Conservation (phyloP, 228 moss, liverwort and hornwort genomes). For the Sphagnum fallax region DNA sequence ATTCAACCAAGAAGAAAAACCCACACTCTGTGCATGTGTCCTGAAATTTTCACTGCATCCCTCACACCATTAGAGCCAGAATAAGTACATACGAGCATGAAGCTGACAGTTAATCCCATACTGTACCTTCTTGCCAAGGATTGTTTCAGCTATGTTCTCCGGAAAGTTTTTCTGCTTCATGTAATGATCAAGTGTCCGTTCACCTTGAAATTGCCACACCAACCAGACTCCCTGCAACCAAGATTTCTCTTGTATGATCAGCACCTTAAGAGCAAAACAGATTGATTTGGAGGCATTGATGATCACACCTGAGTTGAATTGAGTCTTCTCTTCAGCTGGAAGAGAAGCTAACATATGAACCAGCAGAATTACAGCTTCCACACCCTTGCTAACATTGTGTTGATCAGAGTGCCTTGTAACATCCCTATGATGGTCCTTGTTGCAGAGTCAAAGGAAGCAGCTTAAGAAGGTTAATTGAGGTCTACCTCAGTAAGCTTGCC, state of each 20-base stretch:
- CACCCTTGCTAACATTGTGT: not conserved
- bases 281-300: not conserved
- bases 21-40: too few species aligned
- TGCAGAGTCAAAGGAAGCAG: not conserved
- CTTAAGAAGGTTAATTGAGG: not conserved
- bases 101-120: not conserved
- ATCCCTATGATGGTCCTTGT: not conserved
- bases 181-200: slow-evolving; percentile 64
- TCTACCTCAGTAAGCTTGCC: slow-evolving; percentile 78
- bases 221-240: slow-evolving; percentile 75
- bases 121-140: slow-evolving; percentile 58
- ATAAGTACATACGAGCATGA: not conserved
- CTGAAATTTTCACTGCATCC: too few species aligned
- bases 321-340: not conserved
- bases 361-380: slow-evolving; percentile 1
- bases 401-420: not conserved
- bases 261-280: not conserved
- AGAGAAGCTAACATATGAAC: not conserved
- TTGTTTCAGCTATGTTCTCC: slow-evolving; percentile 50
- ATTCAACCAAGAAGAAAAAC: too few species aligned
- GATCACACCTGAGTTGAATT: not conserved
- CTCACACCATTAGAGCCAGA: too few species aligned
- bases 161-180: slow-evolving; percentile 89
- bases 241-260: not conserved
- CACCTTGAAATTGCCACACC: slow-evolving; percentile 86